Evolutionary conservation across 2,329 filamentous ascomycete genomes (phyloP), one percentile per base, ranked within the genome.

Genomic region (Curvularia hawaiiensis): DNA sequence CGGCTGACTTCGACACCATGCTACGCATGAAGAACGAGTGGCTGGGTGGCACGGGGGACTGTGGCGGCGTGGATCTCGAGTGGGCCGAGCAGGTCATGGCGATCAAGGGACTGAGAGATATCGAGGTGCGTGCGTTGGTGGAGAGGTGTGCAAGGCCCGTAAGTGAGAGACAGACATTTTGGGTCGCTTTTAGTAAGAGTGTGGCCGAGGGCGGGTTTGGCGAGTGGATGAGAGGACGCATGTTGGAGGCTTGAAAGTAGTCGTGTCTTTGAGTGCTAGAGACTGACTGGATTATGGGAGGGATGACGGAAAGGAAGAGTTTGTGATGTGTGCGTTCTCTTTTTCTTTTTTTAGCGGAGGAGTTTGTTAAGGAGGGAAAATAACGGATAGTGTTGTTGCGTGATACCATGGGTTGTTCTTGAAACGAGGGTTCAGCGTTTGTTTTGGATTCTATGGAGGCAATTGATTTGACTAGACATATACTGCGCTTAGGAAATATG

Each of bases 171-270:
- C 83, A 86, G 80, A 79, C 83, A 3, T 80, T 85, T 59, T 87
- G 84, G 68, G 82, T 85, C 2, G 81, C 84, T 24, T 85, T 88
- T 61, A 87, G 85, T 30, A 80, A 80, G 33, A 87, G 85, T 52
- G 82, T 88, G 18, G 83, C 53, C 16, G 67, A 86, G 60, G 80
- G 73, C 7, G 82, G 82, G 3, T 82, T 88, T 70, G 76, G 78
- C 39, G 82, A 84, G 56, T 88, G 82, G 70, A 68, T 87, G 59
- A 73, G 68, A 52, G 67, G 64, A 3, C 71, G 74, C 40, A 75
- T 83, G 70, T 50, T 73, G 26, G 14, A 44, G 16, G 11, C 3
- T 46, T n/a, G 16, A 38, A 20, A 24, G 22, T 24, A 24, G 22
- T 24, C 22, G 22, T 24, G 22, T 24, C 22, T 24, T 24, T 24